phyloP scores from a whole-genome alignment of 179 eudicot species.

The Sideroxylon spinosum region DNA sequence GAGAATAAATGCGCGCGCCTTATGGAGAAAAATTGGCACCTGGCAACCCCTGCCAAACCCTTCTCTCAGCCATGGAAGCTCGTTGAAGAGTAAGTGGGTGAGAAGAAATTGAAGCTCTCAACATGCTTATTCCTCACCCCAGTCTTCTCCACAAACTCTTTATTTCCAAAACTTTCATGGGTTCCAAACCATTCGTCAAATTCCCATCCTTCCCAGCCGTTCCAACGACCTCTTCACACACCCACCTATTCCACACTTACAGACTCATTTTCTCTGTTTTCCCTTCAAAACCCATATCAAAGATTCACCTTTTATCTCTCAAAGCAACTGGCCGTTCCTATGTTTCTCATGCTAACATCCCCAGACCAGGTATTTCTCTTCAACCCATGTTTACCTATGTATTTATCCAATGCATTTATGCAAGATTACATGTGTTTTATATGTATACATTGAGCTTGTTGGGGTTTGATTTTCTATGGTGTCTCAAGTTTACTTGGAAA shows the following conservation, averaged over 20 bases:
- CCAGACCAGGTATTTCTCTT: constrained; percentile 23
- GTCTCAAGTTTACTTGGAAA: constrained; percentile 22
- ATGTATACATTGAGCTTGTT: not conserved
- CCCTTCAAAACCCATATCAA: constrained; percentile 20
- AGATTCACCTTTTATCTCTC: constrained; percentile 16
- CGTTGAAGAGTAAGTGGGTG: not conserved
- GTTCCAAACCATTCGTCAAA: constrained; percentile 18
- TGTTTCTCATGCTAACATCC: constrained; percentile 23
- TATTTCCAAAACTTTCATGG: constrained; percentile 26
- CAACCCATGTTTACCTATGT: not conserved
- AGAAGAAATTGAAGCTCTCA: not conserved
- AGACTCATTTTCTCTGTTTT: constrained; percentile 13
- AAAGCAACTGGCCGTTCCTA: constrained; percentile 20
- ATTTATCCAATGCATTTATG: not conserved
- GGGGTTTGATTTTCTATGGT: constrained; percentile 9
- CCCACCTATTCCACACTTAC: constrained; percentile 15
- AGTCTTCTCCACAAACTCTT: constrained; percentile 13
- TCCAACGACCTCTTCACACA: constrained; percentile 4
- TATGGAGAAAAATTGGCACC: not conserved
- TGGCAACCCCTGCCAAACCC: not conserved
- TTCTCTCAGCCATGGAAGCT: constrained; percentile 11
- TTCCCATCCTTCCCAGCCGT: constrained; percentile 11
- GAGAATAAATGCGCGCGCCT: not conserved
- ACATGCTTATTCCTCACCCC: constrained; percentile 16
- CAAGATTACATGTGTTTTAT: not conserved